Evolutionary conservation across 139 green algal species (phyloP), one percentile per base, ranked within the genome.

Genomic region (Mychonastes homosphaera): DNA sequence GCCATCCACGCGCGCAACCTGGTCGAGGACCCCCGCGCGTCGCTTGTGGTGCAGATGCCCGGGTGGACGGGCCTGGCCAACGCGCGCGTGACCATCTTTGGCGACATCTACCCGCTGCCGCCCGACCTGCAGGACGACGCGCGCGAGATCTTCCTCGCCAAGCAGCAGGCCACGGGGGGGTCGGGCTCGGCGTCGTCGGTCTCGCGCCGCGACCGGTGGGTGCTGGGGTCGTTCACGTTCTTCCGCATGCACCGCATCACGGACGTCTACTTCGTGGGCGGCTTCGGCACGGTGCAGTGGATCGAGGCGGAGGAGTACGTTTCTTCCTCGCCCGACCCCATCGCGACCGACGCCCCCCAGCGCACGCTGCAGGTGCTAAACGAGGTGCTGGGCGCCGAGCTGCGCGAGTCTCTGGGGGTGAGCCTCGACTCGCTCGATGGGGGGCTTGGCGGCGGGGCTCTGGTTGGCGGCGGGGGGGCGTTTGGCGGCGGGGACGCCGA

Each of bases 251-350:
- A 95, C 72, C 72, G 77, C 58, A 90, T 97, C 39, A 76, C 77
- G 24, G 92, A 99, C 80, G 94, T 98, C 62, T 98, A 96, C 71
- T 99, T 99, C 70, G 89, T 97, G 16, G 90, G 90, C 29, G 90
- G 90, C 32, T 96, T 95, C 73, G 91, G 91, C 32, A 86, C 78
- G 29, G 70, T 86, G 43, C 75, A 84, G 63, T 98, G 91, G 91
- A 84, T 99, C 40, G 81, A 95, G 28, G 70, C 86, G 5, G 64
- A 66, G 0, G 87, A 96, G 63, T 98, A 97, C 79, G 72, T 74
- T 19, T 39, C 46, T 2, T 72, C 67, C 8, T 63, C 71, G 24
- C 92, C 92, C 13, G 92, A 99, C 70, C 47, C 50, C 18, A 73
- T 82, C 43, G 70, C 75, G 35, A 68, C 84, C 33, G 58, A 70